Conservation (phyloP, 1,139 yeast genomes). For the Suhomyces yuchorum region DNA sequence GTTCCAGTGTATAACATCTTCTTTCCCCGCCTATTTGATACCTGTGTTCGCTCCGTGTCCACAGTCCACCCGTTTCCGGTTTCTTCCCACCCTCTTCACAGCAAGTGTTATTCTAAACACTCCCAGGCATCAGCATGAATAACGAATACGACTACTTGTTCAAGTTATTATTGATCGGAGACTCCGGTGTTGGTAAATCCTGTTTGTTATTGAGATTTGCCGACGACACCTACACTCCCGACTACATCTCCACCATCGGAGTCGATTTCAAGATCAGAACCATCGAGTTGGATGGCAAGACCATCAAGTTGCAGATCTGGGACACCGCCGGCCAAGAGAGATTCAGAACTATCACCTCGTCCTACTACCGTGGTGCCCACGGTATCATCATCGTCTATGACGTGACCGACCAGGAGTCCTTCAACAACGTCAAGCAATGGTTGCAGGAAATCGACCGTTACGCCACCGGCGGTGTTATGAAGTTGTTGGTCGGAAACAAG, state of each 20-base stretch:
- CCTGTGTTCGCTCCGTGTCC: background rate
- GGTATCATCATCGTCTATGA: slow-evolving; percentile 98
- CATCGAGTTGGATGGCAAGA: slow-evolving; percentile 93
- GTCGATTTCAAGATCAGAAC: slow-evolving; percentile 98
- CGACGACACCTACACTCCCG: slow-evolving; percentile 96
- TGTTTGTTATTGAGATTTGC: slow-evolving; percentile 94
- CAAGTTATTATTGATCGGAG: slow-evolving; percentile 91
- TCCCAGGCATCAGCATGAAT: slow-evolving; percentile 47
- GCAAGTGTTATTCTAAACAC: background rate
- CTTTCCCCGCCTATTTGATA: background rate
- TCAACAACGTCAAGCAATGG: slow-evolving; percentile 98
- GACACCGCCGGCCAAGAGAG: slow-evolving; percentile 99
- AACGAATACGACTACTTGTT: slow-evolving; percentile 96
- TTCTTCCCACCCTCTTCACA: background rate
- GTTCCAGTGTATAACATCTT: background rate
- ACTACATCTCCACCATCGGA: slow-evolving; percentile 95
- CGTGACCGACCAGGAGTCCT: slow-evolving; percentile 96
- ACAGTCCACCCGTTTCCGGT: background rate
- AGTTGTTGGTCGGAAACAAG: slow-evolving; percentile 94
- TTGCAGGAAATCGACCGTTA: slow-evolving; percentile 97
- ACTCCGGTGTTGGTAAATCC: slow-evolving; percentile 98
- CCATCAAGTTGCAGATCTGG: slow-evolving; percentile 97
- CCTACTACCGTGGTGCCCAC: slow-evolving; percentile 98
- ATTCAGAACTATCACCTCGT: slow-evolving; percentile 95
- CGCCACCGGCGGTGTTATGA: slow-evolving; percentile 97